phyloP scores from a whole-genome alignment of 257 asterid species.

The Fraxinus americana region DNA sequence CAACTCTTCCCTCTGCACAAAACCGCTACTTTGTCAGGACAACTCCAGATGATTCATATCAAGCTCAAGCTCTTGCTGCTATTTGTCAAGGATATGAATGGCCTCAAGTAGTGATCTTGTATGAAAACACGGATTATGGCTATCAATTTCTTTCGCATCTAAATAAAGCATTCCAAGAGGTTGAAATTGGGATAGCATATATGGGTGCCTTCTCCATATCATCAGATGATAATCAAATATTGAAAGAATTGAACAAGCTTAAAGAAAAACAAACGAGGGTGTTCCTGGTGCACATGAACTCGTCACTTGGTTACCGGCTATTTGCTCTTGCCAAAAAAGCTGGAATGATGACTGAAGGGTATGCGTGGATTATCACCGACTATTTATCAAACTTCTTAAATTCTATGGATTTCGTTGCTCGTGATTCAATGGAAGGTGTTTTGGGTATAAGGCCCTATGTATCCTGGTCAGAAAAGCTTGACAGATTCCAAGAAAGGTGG shows the following conservation, averaged over 20 bases:
- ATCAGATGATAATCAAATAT: conserved; percentile 16
- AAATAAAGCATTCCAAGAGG: conserved; percentile 31
- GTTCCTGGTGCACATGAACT: neutral
- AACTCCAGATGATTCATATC: conserved; percentile 29
- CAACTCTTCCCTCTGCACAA: neutral
- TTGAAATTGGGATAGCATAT: conserved; percentile 19
- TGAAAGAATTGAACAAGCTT: conserved; percentile 5
- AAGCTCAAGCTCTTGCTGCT: conserved; percentile 45
- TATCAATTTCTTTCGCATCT: conserved; percentile 34
- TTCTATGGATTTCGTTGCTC: conserved; percentile 23
- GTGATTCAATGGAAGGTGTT: conserved; percentile 37
- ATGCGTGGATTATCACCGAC: neutral
- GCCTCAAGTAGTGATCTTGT: conserved; percentile 38
- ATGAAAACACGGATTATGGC: conserved; percentile 43
- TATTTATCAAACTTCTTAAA: conserved; percentile 26
- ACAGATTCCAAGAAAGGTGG: conserved; percentile 29
- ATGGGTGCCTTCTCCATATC: conserved; percentile 30
- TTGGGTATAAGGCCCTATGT: conserved; percentile 37
- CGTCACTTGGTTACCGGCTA: conserved; percentile 11
- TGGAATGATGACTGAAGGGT: neutral
- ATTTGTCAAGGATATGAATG: conserved; percentile 43
- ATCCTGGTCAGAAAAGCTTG: conserved; percentile 19
- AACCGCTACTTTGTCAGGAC: conserved; percentile 25
- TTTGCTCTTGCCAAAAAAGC: neutral
- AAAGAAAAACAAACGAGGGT: conserved; percentile 1